These are phyloP conservation scores for Dendryphion nanum DNA, from an alignment of 2,329 filamentous ascomycete species.

Conservation along the genomic window DNA sequence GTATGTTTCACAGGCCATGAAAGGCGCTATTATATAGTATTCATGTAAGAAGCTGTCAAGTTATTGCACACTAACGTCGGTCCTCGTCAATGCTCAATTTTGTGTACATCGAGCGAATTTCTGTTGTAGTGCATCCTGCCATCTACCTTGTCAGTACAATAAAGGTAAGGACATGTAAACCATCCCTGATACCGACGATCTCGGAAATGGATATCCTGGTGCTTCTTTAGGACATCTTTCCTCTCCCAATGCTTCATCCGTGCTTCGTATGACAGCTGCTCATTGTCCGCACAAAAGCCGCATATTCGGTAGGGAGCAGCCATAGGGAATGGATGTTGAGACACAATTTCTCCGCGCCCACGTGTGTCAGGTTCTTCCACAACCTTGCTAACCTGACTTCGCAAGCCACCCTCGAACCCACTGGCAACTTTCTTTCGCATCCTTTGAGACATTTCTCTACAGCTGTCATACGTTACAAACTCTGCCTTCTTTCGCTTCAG, in stretches of 20 bases:
- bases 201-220: constrained; percentile 8
- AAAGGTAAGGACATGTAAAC: constrained; percentile 12
- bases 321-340: constrained; percentile 33
- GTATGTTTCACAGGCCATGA: too few species aligned
- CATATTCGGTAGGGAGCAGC: constrained; percentile 17
- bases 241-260: constrained; percentile 8
- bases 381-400: not conserved
- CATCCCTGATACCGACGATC: constrained; percentile 9
- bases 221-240: constrained; percentile 12
- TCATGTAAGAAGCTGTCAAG: too few species aligned
- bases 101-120: constrained; percentile 12
- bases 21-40: too few species aligned
- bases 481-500: constrained; percentile 4
- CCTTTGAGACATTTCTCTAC: not conserved
- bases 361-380: not conserved
- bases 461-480: constrained; percentile 1
- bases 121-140: constrained; percentile 15
- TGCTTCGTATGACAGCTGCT: constrained; percentile 9
- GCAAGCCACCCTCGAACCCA: not conserved
- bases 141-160: constrained; percentile 8
- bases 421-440: not conserved
- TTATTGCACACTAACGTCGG: too few species aligned
- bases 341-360: constrained; percentile 1
- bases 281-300: constrained; percentile 10
- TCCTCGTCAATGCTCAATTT: constrained; percentile 11